A percentile compares a stretch with the other conserved stretches of the same genome.
Conservation (phyloP, 2,329 filamentous ascomycete genomes). For the Fusarium ambrosium region DNA sequence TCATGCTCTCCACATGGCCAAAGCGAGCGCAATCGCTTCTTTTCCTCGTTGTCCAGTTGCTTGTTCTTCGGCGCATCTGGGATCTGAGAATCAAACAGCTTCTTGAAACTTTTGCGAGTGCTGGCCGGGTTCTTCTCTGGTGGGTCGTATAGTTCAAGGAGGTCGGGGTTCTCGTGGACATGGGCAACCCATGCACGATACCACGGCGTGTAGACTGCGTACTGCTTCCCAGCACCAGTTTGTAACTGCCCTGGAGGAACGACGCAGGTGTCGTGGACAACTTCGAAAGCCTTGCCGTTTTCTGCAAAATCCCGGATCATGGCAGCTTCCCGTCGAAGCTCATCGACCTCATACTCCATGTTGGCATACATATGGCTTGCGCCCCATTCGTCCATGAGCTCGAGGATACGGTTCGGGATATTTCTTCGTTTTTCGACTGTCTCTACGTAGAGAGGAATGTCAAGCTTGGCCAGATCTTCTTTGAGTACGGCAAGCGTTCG, state of each 20-base stretch:
- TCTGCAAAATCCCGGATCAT: constrained; percentile 73
- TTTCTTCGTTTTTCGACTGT: constrained; percentile 75
- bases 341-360: constrained; percentile 93
- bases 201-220: constrained; percentile 89
- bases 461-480: constrained; percentile 74
- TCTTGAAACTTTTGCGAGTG: constrained; percentile 60
- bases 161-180: constrained; percentile 76
- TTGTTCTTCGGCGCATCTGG: constrained; percentile 76
- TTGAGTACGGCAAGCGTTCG: constrained; percentile 76
- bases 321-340: constrained; percentile 80
- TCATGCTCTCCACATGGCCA: constrained; percentile 85
- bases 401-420: constrained; percentile 72
- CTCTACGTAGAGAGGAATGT: constrained; percentile 85
- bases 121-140: constrained; percentile 53
- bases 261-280: constrained; percentile 85
- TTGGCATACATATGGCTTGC: constrained; percentile 84
- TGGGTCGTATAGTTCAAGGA: constrained; percentile 72
- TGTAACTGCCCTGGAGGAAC: constrained; percentile 79
- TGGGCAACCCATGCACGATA: constrained; percentile 81
- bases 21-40: constrained; percentile 66
- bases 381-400: constrained; percentile 78
- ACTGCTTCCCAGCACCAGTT: constrained; percentile 80
- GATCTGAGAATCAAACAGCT: constrained; percentile 72
- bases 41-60: constrained; percentile 69
- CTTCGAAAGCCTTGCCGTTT: constrained; percentile 76